A percentile compares a stretch with the other conserved stretches of the same genome.
Evolutionary conservation across 176 grass and related monocot species (phyloP).

Genomic region (Microstegium vimineum): DNA sequence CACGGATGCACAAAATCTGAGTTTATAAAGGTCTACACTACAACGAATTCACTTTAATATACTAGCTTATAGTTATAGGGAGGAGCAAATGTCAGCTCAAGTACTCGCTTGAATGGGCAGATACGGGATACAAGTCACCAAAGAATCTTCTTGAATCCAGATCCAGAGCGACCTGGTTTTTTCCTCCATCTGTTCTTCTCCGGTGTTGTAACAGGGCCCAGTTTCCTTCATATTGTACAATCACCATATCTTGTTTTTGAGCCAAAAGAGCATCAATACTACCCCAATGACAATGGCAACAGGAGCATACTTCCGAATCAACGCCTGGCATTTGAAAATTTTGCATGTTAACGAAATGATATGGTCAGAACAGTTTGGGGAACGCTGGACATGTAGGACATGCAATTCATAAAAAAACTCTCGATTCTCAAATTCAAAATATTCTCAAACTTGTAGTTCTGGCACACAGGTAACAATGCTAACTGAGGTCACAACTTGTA

Average conservation of each 20-base stretch:
- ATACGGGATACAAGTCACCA: conserved; percentile 43
- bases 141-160: conserved; percentile 40
- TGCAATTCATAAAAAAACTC: background rate
- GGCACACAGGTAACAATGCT: background rate
- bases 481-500: background rate
- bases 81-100: conserved; percentile 18
- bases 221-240: background rate
- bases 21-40: conserved; percentile 24
- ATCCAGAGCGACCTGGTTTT: conserved; percentile 1
- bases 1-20: conserved; percentile 16
- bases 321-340: conserved; percentile 36
- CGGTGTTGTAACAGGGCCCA: background rate
- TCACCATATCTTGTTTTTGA: conserved; percentile 89
- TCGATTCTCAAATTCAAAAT: background rate
- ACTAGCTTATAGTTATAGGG: conserved; percentile 27
- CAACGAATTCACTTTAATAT: conserved; percentile 37
- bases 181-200: background rate
- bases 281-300: conserved; percentile 69
- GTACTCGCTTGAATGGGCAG: conserved; percentile 50
- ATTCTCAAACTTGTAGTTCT: background rate
- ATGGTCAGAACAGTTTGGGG: background rate
- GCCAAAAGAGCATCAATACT: conserved; percentile 69
- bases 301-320: conserved; percentile 71
- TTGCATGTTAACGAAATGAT: background rate
- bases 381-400: background rate